Evolutionary conservation across 306 rosid species (phyloP).

Genomic region (Luffa aegyptiaca): DNA sequence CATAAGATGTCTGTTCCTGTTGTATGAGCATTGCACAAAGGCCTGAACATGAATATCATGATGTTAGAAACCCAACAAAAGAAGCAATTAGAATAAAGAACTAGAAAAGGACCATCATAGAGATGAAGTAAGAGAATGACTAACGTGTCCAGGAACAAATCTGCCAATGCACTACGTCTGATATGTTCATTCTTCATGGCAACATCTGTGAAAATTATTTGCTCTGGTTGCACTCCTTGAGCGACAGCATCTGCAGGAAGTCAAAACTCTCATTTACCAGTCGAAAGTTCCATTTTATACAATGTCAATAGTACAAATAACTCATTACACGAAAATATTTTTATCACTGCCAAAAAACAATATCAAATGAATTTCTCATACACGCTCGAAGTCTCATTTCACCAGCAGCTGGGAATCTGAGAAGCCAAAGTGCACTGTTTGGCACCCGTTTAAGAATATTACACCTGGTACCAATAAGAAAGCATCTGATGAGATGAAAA

Average conservation of each 20-base stretch:
- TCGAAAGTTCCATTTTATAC: not conserved
- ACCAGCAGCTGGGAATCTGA: conserved; percentile 96
- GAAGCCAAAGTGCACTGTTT: conserved; percentile 96
- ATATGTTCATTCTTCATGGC: conserved; percentile 96
- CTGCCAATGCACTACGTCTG: conserved; percentile 87
- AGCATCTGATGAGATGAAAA: conserved; percentile 12
- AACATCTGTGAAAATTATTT: conserved; percentile 92
- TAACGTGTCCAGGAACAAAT: conserved; percentile 93
- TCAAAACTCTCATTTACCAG: not conserved
- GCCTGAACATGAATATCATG: conserved; percentile 35
- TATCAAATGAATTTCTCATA: conserved; percentile 23
- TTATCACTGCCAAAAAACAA: not conserved
- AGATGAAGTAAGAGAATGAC: not conserved
- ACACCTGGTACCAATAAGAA: conserved; percentile 49
- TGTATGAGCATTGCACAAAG: conserved; percentile 97
- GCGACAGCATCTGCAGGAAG: conserved; percentile 63
- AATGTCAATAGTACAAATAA: not conserved
- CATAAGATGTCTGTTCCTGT: conserved; percentile 95
- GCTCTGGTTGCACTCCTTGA: conserved; percentile 88
- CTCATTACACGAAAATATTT: not conserved
- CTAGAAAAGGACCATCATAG: not conserved
- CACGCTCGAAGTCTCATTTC: conserved; percentile 86
- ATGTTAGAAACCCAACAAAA: not conserved
- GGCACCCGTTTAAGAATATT: conserved; percentile 93
- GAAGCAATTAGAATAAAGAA: not conserved